Conservation (phyloP, 108 stramenopile species). For the Skeletonema tropicum region DNA sequence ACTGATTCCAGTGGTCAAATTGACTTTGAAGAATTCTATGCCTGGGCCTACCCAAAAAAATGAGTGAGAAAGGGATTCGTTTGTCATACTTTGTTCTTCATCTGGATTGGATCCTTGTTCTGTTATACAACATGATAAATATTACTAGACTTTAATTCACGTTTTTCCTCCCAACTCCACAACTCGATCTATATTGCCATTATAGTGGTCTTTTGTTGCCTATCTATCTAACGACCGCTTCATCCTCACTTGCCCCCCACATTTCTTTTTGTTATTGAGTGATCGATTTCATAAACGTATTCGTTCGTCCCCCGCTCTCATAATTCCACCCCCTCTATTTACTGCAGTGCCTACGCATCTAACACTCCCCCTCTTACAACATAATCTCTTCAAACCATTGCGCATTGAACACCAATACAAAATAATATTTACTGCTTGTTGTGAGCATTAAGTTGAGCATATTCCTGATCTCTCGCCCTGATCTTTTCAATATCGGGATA, state of each 20-base stretch:
- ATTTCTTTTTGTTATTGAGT: background rate
- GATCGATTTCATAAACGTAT: background rate
- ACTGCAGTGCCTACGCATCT: too few species aligned
- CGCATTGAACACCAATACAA: too few species aligned
- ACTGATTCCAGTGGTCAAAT: slow-evolving; percentile 43
- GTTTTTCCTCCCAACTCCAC: background rate
- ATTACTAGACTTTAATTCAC: background rate
- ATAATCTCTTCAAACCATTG: too few species aligned
- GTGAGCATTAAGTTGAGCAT: slow-evolving; percentile 45
- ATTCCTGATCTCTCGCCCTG: slow-evolving; percentile 78
- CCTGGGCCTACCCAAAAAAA: slow-evolving; percentile 25
- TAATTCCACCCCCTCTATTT: too few species aligned
- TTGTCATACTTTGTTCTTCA: background rate
- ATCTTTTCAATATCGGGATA: slow-evolving; percentile 79
- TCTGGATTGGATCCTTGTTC: background rate
- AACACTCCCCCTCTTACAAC: too few species aligned
- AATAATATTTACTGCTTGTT: too few species aligned
- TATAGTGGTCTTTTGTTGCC: too few species aligned
- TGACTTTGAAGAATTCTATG: slow-evolving; percentile 59
- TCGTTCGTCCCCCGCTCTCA: too few species aligned
- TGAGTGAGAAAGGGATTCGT: background rate
- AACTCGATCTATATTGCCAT: background rate
- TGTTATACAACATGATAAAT: slow-evolving; percentile 1
- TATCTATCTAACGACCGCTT: background rate
- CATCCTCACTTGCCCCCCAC: background rate